Base-by-base conservation (phyloP, 169 alveolate species). In the Babesia caballi region DNA sequence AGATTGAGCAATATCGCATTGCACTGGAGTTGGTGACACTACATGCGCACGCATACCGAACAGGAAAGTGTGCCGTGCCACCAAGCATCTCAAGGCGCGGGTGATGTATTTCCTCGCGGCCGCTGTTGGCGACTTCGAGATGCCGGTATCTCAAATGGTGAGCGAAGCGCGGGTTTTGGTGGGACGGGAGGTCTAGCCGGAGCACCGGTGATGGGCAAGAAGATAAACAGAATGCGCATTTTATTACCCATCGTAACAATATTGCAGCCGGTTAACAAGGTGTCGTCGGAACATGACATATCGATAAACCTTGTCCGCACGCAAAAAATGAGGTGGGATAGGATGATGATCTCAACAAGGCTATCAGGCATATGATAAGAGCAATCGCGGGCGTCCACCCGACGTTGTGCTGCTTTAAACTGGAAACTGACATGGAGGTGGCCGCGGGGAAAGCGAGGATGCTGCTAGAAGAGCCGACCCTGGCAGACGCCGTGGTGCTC, bases 401-500 rank as follows among this genome's bases (percentile, higher is more conserved):
- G 30, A 42, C 41, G 19, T 3, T 69, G 63, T 69, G 82, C 58
- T 69, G 82, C 33, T 69, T 69, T 51, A 69, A 69, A 23, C 36
- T 54, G 68, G 61, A 60, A 28, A 69, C 82, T 0, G 61, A 69
- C 60, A 4, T n/a, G 58, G 12, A 6, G 1, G 65, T 52, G 14
- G 8, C 36, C 11, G 28, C 32, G n/a, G 33, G 40, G 19, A 32
- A 35, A 50, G 68, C 82, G 6, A 36, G 28, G 14, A 0, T 14
- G 21, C 60, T 69, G 47, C 70, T 69, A 0, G 35, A 17, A 1
- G 46, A 38, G 60, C 82, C 82, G 3, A 69, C 82, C 21, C 4
- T n/a, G 28, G 82, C 82, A 6, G 82, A 69, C 21, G 61, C 47
- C 38, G 82, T 69, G 8, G 82, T 69, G 3, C 19, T 44, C 25